Evolutionary conservation across 1,284 basidiomycete species (phyloP).

Genomic region (Apiotrichum brassicae): DNA sequence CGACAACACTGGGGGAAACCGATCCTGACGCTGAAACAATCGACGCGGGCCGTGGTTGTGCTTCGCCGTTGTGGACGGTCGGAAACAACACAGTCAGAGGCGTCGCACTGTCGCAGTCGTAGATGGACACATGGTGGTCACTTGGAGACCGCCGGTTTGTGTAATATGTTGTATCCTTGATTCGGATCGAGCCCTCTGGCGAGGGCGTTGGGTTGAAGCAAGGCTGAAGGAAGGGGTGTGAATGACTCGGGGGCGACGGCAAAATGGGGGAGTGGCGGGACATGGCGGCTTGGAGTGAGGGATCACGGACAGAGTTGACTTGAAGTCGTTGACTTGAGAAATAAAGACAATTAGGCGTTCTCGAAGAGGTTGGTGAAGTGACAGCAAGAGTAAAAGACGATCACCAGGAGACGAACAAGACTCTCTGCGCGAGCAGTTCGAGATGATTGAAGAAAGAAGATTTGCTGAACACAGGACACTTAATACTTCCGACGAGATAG

Average conservation of each 20-base stretch:
- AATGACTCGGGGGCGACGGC: background rate
- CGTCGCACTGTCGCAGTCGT: background rate
- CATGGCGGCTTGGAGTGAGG: too few species aligned
- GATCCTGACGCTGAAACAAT: background rate
- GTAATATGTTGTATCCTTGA: background rate
- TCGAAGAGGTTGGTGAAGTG: too few species aligned
- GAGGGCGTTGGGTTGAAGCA: background rate
- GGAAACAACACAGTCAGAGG: background rate
- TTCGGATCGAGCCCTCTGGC: background rate
- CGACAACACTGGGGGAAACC: background rate
- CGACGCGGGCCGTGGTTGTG: background rate
- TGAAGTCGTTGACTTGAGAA: too few species aligned
- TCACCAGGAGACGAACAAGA: too few species aligned
- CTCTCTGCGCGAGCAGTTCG: too few species aligned
- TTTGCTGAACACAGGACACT: too few species aligned
- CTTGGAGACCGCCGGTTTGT: background rate
- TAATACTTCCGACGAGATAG: too few species aligned
- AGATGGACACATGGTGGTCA: background rate
- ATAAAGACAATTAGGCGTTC: too few species aligned
- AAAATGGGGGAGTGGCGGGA: background rate
- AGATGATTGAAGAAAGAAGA: too few species aligned
- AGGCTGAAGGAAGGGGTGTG: background rate
- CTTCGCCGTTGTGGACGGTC: background rate
- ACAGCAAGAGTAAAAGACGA: too few species aligned
- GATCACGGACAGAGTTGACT: too few species aligned